Evolutionary conservation across 805 yeast genomes (phyloP).

Genomic region (Barnettozyma botsteinii): DNA sequence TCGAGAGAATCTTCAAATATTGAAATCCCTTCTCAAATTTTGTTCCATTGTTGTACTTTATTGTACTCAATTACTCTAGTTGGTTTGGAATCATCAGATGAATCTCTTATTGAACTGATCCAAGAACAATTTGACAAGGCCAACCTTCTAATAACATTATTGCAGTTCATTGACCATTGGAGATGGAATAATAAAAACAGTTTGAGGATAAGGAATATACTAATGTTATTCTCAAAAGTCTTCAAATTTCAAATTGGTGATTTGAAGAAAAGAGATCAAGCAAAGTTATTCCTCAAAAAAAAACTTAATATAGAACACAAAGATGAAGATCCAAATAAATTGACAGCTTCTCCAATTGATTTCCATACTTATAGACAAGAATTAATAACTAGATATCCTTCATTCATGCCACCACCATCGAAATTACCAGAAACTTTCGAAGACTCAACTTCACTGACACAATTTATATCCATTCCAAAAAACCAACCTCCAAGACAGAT

Average conservation of each 20-base stretch:
- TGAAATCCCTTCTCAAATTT: conserved; percentile 9
- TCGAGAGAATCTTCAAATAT: conserved; percentile 3
- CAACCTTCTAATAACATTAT: conserved; percentile 39
- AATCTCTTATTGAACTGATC: conserved; percentile 1
- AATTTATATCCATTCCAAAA: conserved; percentile 52
- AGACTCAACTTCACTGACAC: conserved; percentile 50
- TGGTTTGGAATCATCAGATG: conserved; percentile 5
- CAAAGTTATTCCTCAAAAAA: conserved; percentile 42
- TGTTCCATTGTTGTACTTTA: conserved; percentile 14
- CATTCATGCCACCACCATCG: conserved; percentile 48
- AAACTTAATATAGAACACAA: conserved; percentile 31
- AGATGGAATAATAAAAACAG: conserved; percentile 44
- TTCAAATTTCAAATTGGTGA: conserved; percentile 62
- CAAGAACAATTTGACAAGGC: conserved; percentile 23
- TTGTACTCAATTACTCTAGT: conserved; percentile 12
- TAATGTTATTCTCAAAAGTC: conserved; percentile 48
- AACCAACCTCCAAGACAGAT: conserved; percentile 39
- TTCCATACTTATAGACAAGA: conserved; percentile 78
- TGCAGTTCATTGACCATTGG: conserved; percentile 58
- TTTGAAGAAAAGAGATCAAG: conserved; percentile 29
- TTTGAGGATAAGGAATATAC: conserved; percentile 51
- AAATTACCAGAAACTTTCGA: conserved; percentile 41
- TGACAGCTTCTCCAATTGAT: conserved; percentile 74
- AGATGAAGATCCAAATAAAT: conserved; percentile 26
- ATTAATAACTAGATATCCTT: conserved; percentile 67